A percentile compares a stretch with the other conserved stretches of the same genome.
phyloP scores from a whole-genome alignment of 495 filamentous ascomycete species.

The Aspergillus saccharolyticus region DNA sequence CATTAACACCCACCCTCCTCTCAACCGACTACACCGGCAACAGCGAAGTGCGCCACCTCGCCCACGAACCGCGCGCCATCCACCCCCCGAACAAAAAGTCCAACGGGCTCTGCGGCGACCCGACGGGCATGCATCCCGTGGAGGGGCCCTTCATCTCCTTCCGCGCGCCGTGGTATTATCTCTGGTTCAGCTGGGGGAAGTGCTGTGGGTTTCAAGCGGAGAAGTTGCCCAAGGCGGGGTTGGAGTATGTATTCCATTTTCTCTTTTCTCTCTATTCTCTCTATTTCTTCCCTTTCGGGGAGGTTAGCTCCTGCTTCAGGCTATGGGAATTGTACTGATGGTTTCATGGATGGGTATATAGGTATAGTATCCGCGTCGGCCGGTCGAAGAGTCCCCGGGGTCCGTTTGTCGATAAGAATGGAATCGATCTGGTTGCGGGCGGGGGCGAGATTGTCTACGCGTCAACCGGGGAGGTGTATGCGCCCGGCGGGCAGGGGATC shows the following conservation, averaged over 20 bases:
- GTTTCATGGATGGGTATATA: slow-evolving; percentile 12
- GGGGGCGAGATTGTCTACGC: slow-evolving; percentile 44
- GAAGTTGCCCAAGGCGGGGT: slow-evolving; percentile 46
- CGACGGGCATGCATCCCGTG: slow-evolving; percentile 32
- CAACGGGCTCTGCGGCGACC: slow-evolving; percentile 31
- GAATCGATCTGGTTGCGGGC: slow-evolving; percentile 34
- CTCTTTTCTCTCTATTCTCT: background rate
- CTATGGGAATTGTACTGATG: background rate
- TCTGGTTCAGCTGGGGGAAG: slow-evolving; percentile 65
- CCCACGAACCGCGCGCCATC: slow-evolving; percentile 26
- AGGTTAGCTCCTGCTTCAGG: too few species aligned
- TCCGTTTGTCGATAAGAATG: slow-evolving; percentile 38
- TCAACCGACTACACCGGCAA: slow-evolving; percentile 20
- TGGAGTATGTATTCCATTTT: slow-evolving; percentile 48
- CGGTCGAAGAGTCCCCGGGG: slow-evolving; percentile 31
- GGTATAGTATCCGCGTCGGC: slow-evolving; percentile 45
- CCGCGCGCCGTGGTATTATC: slow-evolving; percentile 56
- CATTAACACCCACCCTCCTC: slow-evolving; percentile 42
- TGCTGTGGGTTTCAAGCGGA: slow-evolving; percentile 58
- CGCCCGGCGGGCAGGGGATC: slow-evolving; percentile 43
- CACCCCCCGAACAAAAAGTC: slow-evolving; percentile 21
- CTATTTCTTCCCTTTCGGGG: too few species aligned
- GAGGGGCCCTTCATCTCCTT: slow-evolving; percentile 53
- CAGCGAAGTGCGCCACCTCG: slow-evolving; percentile 30
- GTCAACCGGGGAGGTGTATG: slow-evolving; percentile 43